A percentile compares a stretch with the other conserved stretches of the same genome.
Evolutionary conservation across 768 basidiomycete genomes (phyloP).

Genomic region (Russula olivacea): DNA sequence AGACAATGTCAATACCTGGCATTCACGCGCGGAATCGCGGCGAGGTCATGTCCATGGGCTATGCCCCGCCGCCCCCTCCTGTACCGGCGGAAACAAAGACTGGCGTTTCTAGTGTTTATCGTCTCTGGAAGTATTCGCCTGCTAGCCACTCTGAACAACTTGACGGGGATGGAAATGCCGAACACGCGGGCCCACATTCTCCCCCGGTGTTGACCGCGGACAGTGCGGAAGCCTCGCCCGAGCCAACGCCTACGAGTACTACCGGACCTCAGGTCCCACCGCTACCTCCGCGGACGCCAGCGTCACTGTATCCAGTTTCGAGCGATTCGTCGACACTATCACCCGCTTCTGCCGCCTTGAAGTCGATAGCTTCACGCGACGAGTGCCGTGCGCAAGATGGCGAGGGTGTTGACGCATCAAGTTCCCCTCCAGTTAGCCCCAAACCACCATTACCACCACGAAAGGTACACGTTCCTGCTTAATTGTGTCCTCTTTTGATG

Average conservation of each 20-base stretch:
- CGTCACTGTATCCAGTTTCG: constrained; percentile 24
- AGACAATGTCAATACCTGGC: constrained; percentile 81
- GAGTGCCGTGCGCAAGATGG: constrained; percentile 22
- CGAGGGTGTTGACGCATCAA: constrained; percentile 1
- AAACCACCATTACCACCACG: constrained; percentile 29
- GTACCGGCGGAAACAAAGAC: constrained; percentile 36
- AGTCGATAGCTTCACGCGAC: constrained; percentile 46
- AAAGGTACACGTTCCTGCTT: constrained; percentile 22
- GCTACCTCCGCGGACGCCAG: constrained; percentile 43
- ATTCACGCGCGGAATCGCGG: constrained; percentile 83
- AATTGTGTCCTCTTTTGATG: background rate
- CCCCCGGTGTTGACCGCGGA: background rate
- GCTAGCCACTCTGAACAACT: constrained; percentile 23
- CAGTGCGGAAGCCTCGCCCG: constrained; percentile 1
- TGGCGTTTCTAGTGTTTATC: constrained; percentile 63
- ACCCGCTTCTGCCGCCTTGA: constrained; percentile 50
- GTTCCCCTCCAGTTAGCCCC: constrained; percentile 9
- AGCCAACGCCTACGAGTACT: constrained; percentile 4
- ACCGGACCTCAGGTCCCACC: constrained; percentile 36
- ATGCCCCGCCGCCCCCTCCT: constrained; percentile 48
- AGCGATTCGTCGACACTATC: constrained; percentile 21
- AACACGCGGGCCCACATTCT: background rate
- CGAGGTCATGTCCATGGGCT: constrained; percentile 81
- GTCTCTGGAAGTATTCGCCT: constrained; percentile 62
- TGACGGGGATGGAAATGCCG: constrained; percentile 4